Evolutionary conservation across 2,329 filamentous ascomycete genomes (phyloP).

Genomic region (Ilyonectria mors-panacis): DNA sequence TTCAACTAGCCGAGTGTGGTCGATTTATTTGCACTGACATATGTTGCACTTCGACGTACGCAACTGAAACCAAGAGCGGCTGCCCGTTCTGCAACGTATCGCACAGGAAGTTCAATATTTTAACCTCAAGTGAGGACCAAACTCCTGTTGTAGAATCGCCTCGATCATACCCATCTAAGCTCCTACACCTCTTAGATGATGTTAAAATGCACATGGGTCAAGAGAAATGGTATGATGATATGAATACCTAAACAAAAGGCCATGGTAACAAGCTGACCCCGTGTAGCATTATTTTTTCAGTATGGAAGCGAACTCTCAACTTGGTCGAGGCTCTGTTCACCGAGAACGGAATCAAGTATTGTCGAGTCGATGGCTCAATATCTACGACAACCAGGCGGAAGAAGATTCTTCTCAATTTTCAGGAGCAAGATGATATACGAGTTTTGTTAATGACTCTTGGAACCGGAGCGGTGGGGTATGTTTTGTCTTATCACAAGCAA

Average conservation of each 20-base stretch:
- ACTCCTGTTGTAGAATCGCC: not conserved
- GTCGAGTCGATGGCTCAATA: not conserved
- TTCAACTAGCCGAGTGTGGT: not conserved
- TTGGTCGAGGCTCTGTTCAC: not conserved
- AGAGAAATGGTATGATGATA: not conserved
- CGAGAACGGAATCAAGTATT: not conserved
- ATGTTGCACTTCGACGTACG: not conserved
- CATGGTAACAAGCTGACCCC: not conserved
- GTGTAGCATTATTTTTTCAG: not conserved
- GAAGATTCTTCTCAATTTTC: not conserved
- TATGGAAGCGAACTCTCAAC: not conserved
- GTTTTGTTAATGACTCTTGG: conserved; percentile 4
- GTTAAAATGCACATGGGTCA: not conserved
- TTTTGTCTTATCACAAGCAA: not conserved
- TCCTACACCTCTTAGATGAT: not conserved
- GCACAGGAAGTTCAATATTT: not conserved
- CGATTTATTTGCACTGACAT: not conserved
- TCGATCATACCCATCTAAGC: not conserved
- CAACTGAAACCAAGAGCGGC: not conserved
- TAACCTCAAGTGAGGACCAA: not conserved
- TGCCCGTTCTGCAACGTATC: not conserved
- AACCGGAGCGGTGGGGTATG: conserved; percentile 1
- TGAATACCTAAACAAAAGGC: no score
- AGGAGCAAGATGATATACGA: not conserved
- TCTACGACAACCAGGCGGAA: not conserved